Conservation (phyloP, 768 basidiomycete species). For the Lentinula raphanica region DNA sequence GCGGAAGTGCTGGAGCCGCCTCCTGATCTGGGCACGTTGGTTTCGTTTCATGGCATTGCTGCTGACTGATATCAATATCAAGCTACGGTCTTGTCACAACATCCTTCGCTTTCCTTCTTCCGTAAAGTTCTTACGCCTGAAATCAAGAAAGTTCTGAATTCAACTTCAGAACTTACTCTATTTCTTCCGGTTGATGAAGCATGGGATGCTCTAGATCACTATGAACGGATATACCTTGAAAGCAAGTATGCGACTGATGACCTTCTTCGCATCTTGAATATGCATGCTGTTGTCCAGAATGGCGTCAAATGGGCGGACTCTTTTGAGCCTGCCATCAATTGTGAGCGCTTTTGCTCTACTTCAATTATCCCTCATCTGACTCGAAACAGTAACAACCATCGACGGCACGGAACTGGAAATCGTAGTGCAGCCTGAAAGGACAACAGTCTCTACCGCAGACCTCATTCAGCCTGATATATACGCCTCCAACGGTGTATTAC, state of each 20-base stretch:
- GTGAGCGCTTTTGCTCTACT: conserved; percentile 52
- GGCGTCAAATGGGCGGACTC: conserved; percentile 65
- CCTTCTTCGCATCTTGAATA: conserved; percentile 67
- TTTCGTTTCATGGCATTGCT: conserved; percentile 6
- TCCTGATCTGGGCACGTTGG: conserved; percentile 58
- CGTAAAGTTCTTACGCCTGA: conserved; percentile 62
- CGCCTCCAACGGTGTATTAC: conserved; percentile 92
- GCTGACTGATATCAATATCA: conserved; percentile 5
- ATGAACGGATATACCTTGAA: conserved; percentile 85
- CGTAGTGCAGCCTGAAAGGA: conserved; percentile 45
- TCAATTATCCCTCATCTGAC: conserved; percentile 10
- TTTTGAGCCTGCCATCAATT: conserved; percentile 43
- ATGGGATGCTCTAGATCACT: conserved; percentile 68
- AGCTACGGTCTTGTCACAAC: conserved; percentile 60
- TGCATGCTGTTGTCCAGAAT: conserved; percentile 62
- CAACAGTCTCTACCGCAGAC: conserved; percentile 50
- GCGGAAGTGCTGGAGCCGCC: conserved; percentile 72
- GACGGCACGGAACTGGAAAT: conserved; percentile 66
- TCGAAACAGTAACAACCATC: conserved; percentile 56
- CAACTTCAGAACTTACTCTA: conserved; percentile 70
- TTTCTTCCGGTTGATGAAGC: conserved; percentile 87
- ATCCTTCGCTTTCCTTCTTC: conserved; percentile 68
- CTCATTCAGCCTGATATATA: conserved; percentile 80
- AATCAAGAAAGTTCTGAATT: conserved; percentile 52
- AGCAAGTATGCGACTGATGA: conserved; percentile 84